Percentiles rank a stretch among this genome's conserved stretches.
These are phyloP conservation scores for Boletellus ananas DNA, from an alignment of 768 basidiomycete genomes.

Conservation along the genomic window DNA sequence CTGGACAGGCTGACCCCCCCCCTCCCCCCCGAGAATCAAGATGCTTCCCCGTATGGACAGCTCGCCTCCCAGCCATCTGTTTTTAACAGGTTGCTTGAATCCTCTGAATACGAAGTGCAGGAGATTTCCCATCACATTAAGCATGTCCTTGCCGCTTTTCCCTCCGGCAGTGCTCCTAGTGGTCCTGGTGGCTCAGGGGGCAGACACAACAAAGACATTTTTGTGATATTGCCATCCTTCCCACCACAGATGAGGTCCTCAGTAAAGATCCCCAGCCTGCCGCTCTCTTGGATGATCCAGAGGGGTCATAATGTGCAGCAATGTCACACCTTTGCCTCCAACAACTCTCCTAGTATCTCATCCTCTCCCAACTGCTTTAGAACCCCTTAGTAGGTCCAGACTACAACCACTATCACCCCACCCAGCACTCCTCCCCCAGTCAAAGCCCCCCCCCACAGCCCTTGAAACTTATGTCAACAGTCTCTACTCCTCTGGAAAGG, in stretches of 20 bases:
- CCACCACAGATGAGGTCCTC: slow-evolving; percentile 58
- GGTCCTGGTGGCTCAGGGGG: slow-evolving; percentile 47
- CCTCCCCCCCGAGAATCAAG: slow-evolving; percentile 35
- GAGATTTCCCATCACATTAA: slow-evolving; percentile 40
- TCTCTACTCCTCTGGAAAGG: too few species aligned
- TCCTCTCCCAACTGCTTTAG: too few species aligned
- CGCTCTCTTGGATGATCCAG: slow-evolving; percentile 42
- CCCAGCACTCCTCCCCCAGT: too few species aligned
- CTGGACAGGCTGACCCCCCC: slow-evolving; percentile 47
- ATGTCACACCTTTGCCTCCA: too few species aligned
- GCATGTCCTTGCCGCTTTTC: slow-evolving; percentile 32
- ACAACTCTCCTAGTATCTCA: too few species aligned
- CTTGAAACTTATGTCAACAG: too few species aligned
- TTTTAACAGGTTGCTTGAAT: slow-evolving; percentile 25
- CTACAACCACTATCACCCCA: too few species aligned
- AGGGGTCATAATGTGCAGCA: too few species aligned
- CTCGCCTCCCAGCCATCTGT: slow-evolving; percentile 35
- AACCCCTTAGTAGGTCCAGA: too few species aligned
- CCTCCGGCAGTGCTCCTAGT: slow-evolving; percentile 18
- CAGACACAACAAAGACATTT: slow-evolving; percentile 73
- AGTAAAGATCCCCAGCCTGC: slow-evolving; percentile 43
- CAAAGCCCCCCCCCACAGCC: too few species aligned
- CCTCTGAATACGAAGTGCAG: slow-evolving; percentile 23
- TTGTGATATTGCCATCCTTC: slow-evolving; percentile 56
- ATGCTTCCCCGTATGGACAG: slow-evolving; percentile 36